Evolutionary conservation across 2,329 filamentous ascomycete species (phyloP).

Genomic region (Coniochaeta sp.): DNA sequence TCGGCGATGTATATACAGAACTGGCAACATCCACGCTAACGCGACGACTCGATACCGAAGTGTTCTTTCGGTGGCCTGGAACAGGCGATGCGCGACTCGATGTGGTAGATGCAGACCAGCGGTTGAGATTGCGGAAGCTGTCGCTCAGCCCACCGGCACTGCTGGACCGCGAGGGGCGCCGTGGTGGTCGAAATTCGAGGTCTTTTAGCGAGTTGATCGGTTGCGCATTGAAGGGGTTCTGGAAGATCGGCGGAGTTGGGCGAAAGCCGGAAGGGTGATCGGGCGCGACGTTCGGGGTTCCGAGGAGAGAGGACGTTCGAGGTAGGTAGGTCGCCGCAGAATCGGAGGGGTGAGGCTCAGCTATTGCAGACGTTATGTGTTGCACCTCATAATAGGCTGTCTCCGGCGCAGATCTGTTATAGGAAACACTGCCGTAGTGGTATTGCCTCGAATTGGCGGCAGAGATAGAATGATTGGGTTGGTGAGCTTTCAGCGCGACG

Average conservation of each 20-base stretch:
- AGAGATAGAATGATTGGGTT: background rate
- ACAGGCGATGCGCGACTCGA: slow-evolving; percentile 37
- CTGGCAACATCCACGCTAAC: slow-evolving; percentile 36
- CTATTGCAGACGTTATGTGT: background rate
- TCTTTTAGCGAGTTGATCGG: slow-evolving; percentile 13
- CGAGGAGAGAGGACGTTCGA: slow-evolving; percentile 37
- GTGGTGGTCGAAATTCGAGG: slow-evolving; percentile 10
- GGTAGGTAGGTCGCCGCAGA: slow-evolving; percentile 21
- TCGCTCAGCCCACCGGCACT: slow-evolving; percentile 31
- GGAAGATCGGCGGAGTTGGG: slow-evolving; percentile 9
- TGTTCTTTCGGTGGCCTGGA: slow-evolving; percentile 19
- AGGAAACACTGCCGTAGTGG: background rate
- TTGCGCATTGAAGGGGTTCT: slow-evolving; percentile 19
- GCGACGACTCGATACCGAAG: slow-evolving; percentile 30
- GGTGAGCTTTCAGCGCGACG: slow-evolving; percentile 3
- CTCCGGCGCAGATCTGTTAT: background rate
- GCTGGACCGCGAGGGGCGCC: slow-evolving; percentile 26
- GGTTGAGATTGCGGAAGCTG: slow-evolving; percentile 40
- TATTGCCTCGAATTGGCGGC: slow-evolving; percentile 4
- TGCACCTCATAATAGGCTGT: background rate
- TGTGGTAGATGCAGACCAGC: slow-evolving; percentile 45
- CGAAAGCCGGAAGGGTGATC: slow-evolving; percentile 6
- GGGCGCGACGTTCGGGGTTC: slow-evolving; percentile 25
- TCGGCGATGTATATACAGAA: slow-evolving; percentile 21
- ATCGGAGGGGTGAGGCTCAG: background rate